phyloP scores from a whole-genome alignment of 1,139 yeast genomes.

The Magnusiomyces clavatus region DNA sequence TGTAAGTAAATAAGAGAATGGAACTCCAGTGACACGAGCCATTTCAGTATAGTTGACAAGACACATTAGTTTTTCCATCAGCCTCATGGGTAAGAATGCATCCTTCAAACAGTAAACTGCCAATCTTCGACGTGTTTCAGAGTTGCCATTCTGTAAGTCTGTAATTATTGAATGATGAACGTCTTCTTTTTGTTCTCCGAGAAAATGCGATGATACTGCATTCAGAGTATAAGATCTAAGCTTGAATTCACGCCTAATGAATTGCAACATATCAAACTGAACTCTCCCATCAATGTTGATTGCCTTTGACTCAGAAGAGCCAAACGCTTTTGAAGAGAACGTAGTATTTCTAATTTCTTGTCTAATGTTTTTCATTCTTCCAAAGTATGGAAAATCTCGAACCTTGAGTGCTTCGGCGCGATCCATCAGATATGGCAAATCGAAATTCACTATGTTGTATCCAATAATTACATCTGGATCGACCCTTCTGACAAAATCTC shows the following conservation, averaged over 20 bases:
- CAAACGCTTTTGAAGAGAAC: conserved; percentile 93
- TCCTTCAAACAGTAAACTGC: conserved; percentile 97
- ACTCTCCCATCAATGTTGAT: conserved; percentile 93
- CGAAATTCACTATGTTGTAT: conserved; percentile 90
- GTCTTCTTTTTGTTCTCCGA: conserved; percentile 96
- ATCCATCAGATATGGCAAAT: conserved; percentile 84
- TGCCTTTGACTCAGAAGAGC: conserved; percentile 87
- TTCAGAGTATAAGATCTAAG: conserved; percentile 90
- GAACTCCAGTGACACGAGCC: conserved; percentile 99
- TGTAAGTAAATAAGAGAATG: conserved; percentile 77
- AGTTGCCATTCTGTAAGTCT: conserved; percentile 83
- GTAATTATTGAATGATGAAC: conserved; percentile 96
- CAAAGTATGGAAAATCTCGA: conserved; percentile 73
- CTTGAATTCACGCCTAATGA: conserved; percentile 90
- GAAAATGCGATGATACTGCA: conserved; percentile 89
- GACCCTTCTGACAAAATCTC: conserved; percentile 67
- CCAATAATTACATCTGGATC: conserved; percentile 98
- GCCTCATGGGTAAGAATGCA: conserved; percentile 82
- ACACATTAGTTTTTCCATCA: conserved; percentile 91
- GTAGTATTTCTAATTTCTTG: conserved; percentile 77
- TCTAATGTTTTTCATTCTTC: conserved; percentile 56
- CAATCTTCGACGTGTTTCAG: conserved; percentile 86
- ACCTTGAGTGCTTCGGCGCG: conserved; percentile 72
- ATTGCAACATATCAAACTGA: conserved; percentile 89
- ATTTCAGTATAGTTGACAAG: conserved; percentile 94